Percentiles rank a stretch among this genome's conserved stretches.
Evolutionary conservation across 495 filamentous ascomycete genomes (phyloP).

Genomic region (Penicillium steckii): DNA sequence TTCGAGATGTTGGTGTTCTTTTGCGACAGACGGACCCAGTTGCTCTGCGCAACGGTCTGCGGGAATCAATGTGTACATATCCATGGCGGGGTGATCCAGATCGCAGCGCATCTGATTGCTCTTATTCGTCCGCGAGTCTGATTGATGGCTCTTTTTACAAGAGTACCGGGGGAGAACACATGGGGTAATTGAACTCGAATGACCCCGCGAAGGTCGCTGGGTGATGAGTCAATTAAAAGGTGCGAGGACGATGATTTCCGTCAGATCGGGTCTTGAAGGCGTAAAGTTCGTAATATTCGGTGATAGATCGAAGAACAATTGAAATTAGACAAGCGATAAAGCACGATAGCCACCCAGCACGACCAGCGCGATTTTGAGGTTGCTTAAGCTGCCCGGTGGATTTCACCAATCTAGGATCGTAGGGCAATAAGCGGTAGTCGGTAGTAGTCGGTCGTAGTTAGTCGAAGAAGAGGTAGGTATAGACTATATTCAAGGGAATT

Average conservation of each 20-base stretch:
- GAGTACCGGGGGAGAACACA: conserved; percentile 15
- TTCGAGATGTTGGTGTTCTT: not conserved
- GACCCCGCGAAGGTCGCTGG: conserved; percentile 9
- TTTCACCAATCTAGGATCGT: too few species aligned
- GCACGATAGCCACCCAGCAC: conserved; percentile 20
- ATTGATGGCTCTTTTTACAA: conserved; percentile 16
- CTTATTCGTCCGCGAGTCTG: not conserved
- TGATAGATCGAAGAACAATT: too few species aligned
- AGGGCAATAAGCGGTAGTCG: conserved; percentile 6
- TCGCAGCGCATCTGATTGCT: conserved; percentile 15
- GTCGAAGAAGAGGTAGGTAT: not conserved
- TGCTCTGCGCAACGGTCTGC: conserved; percentile 1
- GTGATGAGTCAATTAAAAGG: conserved; percentile 10
- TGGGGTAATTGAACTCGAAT: conserved; percentile 10
- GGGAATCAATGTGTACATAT: conserved; percentile 4
- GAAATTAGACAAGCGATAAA: not conserved
- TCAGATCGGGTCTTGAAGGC: not conserved
- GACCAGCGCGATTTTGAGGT: conserved; percentile 22
- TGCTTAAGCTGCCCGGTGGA: too few species aligned
- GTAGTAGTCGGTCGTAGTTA: not conserved
- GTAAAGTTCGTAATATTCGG: not conserved
- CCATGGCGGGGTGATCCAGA: conserved; percentile 11
- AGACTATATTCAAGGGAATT: not conserved
- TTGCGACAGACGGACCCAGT: not conserved
- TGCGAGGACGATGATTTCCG: not conserved